phyloP scores from a whole-genome alignment of 345 rosid species.

The Adansonia digitata region DNA sequence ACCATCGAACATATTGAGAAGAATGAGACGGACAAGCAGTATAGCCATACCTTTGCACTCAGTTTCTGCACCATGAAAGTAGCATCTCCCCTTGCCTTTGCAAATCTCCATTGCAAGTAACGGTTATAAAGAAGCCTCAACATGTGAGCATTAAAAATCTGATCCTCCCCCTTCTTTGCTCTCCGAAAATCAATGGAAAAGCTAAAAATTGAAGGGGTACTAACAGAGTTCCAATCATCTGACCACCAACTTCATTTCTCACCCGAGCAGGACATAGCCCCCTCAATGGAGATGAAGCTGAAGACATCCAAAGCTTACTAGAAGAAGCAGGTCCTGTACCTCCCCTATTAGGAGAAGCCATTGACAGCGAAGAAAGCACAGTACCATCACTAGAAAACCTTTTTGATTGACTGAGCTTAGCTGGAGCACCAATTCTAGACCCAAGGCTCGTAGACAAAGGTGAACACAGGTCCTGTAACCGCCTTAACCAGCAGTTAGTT shows the following conservation, averaged over 20 bases:
- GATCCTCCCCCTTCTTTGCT: constrained; percentile 73
- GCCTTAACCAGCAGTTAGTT: constrained; percentile 76
- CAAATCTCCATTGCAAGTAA: constrained; percentile 80
- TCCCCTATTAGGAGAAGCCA: constrained; percentile 54
- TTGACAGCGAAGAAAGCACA: constrained; percentile 47
- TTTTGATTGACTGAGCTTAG: constrained; percentile 57
- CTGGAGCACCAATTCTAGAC: constrained; percentile 41
- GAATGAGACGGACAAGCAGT: not conserved
- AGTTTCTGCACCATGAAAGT: constrained; percentile 58
- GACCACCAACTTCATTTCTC: constrained; percentile 40
- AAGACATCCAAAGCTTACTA: constrained; percentile 61
- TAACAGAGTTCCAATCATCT: constrained; percentile 35
- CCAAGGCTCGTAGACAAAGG: constrained; percentile 58
- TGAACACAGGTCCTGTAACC: constrained; percentile 83
- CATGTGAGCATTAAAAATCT: constrained; percentile 65
- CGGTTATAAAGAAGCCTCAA: constrained; percentile 82
- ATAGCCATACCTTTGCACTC: constrained; percentile 62
- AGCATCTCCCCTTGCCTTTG: constrained; percentile 71
- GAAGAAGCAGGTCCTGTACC: constrained; percentile 70
- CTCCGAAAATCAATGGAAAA: constrained; percentile 78
- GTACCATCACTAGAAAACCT: constrained; percentile 58
- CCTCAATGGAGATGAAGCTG: constrained; percentile 54
- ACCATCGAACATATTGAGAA: not conserved
- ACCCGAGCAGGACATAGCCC: constrained; percentile 74
- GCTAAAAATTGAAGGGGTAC: constrained; percentile 68